A percentile compares a stretch with the other conserved stretches of the same genome.
These are phyloP conservation scores for Aplosporella prunicola DNA, from an alignment of 2,329 filamentous ascomycete species.

Conservation along the genomic window DNA sequence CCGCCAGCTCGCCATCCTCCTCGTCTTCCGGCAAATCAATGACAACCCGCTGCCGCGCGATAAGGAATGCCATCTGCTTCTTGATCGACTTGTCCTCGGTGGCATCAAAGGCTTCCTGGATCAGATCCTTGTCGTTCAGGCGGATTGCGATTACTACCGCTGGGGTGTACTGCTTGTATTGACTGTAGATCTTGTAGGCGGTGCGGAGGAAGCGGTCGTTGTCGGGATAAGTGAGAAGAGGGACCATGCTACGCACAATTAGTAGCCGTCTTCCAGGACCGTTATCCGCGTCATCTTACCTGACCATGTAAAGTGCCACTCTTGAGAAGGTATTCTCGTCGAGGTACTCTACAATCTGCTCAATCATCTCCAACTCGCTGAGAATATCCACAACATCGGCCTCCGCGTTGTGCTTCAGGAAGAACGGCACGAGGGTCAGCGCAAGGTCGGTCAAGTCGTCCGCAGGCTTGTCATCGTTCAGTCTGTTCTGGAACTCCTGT, in stretches of 20 bases:
- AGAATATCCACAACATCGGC: slow-evolving; percentile 95
- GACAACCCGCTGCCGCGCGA: slow-evolving; percentile 83
- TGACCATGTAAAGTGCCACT: slow-evolving; percentile 96
- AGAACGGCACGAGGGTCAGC: slow-evolving; percentile 78
- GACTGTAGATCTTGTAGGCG: slow-evolving; percentile 85
- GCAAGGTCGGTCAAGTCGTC: slow-evolving; percentile 81
- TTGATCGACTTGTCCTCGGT: slow-evolving; percentile 73
- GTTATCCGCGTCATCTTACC: slow-evolving; percentile 27
- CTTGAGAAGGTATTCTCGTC: slow-evolving; percentile 89
- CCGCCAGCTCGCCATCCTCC: slow-evolving; percentile 64
- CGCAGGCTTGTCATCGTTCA: slow-evolving; percentile 74
- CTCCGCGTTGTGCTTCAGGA: slow-evolving; percentile 94
- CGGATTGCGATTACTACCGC: slow-evolving; percentile 92
- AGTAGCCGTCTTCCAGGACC: too few relatives aligned
- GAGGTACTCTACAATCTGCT: slow-evolving; percentile 77
- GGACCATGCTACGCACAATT: slow-evolving; percentile 64
- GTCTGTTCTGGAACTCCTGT: slow-evolving; percentile 79
- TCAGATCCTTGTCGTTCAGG: slow-evolving; percentile 76
- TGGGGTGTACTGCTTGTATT: slow-evolving; percentile 86
- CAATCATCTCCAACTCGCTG: slow-evolving; percentile 96
- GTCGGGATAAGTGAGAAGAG: slow-evolving; percentile 91
- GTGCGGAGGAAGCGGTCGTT: slow-evolving; percentile 92
- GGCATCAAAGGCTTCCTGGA: slow-evolving; percentile 69
- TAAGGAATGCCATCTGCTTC: slow-evolving; percentile 89
- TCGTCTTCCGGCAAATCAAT: slow-evolving; percentile 58